Conservation (phyloP, 768 basidiomycete species). For the Chalciporus sphaerocephalus region DNA sequence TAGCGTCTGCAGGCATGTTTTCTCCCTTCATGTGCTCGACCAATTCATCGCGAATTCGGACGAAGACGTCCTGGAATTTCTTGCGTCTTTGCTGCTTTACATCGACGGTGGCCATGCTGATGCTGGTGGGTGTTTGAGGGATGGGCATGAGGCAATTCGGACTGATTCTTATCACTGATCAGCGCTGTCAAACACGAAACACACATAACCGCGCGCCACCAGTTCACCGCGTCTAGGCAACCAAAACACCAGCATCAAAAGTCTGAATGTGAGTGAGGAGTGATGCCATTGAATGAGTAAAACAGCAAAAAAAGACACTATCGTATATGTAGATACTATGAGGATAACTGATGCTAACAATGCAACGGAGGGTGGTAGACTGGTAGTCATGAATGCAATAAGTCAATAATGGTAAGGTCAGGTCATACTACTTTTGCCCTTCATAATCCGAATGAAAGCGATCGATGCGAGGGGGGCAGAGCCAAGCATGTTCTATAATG, state of each 20-base stretch:
- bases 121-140: neutral
- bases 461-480: neutral
- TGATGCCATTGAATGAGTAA: slow-evolving; percentile 19
- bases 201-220: too few species aligned
- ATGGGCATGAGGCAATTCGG: neutral
- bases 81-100: slow-evolving; percentile 45
- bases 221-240: too few species aligned
- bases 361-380: slow-evolving; percentile 3
- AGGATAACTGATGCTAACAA: slow-evolving; percentile 7
- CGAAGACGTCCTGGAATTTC: slow-evolving; percentile 72
- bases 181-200: neutral
- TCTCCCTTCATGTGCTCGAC: slow-evolving; percentile 60
- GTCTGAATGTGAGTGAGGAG: slow-evolving; percentile 18
- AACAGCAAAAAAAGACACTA: slow-evolving; percentile 6
- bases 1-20: slow-evolving; percentile 79
- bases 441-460: neutral
- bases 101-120: slow-evolving; percentile 24
- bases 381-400: slow-evolving; percentile 13
- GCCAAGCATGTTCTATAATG: neutral
- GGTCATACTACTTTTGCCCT: slow-evolving; percentile 7
- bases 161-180: slow-evolving; percentile 1
- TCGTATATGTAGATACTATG: slow-evolving; percentile 11
- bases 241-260: neutral
- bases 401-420: slow-evolving; percentile 15
- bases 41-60: slow-evolving; percentile 71